A percentile compares a stretch with the other conserved stretches of the same genome.
Conservation (phyloP, 805 yeast species). For the Starmerella sp. region DNA sequence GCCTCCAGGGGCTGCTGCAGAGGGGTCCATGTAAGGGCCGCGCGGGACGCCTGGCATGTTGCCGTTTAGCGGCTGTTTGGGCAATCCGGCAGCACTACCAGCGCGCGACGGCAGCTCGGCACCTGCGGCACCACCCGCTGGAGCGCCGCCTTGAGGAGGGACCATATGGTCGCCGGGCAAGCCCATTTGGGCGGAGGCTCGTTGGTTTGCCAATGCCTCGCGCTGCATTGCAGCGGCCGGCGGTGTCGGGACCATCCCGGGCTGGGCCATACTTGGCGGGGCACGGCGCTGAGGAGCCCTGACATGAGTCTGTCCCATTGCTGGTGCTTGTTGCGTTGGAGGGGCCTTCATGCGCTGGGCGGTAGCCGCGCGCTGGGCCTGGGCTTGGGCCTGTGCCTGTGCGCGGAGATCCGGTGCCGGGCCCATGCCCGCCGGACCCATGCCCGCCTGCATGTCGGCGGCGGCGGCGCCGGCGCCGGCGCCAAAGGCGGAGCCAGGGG, state of each 20-base stretch:
- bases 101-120: background rate
- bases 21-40: background rate
- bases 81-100: background rate
- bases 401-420: background rate
- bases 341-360: background rate
- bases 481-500: background rate
- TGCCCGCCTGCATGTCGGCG: background rate
- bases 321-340: background rate
- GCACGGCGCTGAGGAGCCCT: constrained; percentile 1
- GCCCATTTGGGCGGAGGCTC: background rate
- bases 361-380: background rate
- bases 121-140: background rate
- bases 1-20: background rate
- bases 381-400: background rate
- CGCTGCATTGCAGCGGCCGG: background rate
- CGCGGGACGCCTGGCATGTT: background rate
- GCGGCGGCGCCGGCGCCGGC: background rate
- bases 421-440: too few relatives aligned
- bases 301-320: background rate
- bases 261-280: background rate
- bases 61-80: background rate
- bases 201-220: background rate
- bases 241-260: background rate
- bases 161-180: background rate
- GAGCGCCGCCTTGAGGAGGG: background rate